Conservation (phyloP, 495 filamentous ascomycete genomes). For the Tuber aestivum region DNA sequence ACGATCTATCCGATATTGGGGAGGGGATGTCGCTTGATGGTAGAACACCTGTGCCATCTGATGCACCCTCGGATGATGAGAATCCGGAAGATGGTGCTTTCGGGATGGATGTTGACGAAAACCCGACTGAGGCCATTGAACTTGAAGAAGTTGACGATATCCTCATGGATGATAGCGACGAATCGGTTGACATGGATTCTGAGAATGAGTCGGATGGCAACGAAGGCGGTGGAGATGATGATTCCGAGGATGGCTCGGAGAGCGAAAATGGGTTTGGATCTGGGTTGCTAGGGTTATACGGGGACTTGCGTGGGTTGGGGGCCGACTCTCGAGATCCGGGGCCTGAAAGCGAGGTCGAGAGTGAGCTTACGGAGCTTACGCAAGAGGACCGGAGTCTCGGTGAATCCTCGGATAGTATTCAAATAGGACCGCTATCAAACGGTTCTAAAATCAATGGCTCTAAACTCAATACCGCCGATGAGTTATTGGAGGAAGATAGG, state of each 20-base stretch:
- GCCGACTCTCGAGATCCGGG: slow-evolving; percentile 44
- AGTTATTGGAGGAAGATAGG: slow-evolving; percentile 14
- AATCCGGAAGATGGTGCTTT: slow-evolving; percentile 17
- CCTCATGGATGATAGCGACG: slow-evolving; percentile 68
- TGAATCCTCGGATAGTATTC: background rate
- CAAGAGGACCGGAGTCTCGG: slow-evolving; percentile 23
- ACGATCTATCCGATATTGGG: slow-evolving; percentile 28
- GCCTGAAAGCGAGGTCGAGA: slow-evolving; percentile 34
- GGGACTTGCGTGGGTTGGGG: slow-evolving; percentile 30
- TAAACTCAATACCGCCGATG: slow-evolving; percentile 6
- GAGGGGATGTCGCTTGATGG: background rate
- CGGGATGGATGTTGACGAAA: slow-evolving; percentile 38
- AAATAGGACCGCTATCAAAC: background rate
- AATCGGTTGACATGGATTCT: slow-evolving; percentile 84
- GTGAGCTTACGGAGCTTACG: slow-evolving; percentile 9
- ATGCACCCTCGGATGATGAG: slow-evolving; percentile 12
- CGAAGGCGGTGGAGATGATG: slow-evolving; percentile 49
- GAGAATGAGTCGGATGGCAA: slow-evolving; percentile 47
- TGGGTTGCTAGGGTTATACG: slow-evolving; percentile 64
- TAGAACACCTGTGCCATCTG: slow-evolving; percentile 13
- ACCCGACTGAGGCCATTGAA: slow-evolving; percentile 44
- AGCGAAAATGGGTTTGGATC: slow-evolving; percentile 50
- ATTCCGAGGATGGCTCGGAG: slow-evolving; percentile 48
- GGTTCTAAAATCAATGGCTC: background rate
- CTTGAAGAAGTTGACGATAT: slow-evolving; percentile 63